These are phyloP conservation scores for Metarhizium anisopliae DNA, from an alignment of 2,329 filamentous ascomycete species.

Conservation along the genomic window DNA sequence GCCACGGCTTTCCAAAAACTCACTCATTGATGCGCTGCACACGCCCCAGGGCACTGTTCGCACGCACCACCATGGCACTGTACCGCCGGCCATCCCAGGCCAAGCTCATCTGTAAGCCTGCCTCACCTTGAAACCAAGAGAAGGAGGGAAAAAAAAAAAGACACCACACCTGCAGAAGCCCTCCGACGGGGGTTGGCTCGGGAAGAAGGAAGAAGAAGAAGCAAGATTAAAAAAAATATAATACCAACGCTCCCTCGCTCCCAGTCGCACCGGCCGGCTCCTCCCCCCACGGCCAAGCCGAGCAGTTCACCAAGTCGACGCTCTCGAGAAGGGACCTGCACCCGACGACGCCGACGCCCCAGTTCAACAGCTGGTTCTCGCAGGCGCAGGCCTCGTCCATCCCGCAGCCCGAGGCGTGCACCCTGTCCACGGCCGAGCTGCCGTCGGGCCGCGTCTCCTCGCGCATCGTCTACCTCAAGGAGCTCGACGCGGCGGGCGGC, in stretches of 20 bases:
- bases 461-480: conserved; percentile 89
- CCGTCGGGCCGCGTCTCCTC: conserved; percentile 78
- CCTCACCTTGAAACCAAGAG: neutral
- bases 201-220: neutral
- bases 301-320: conserved; percentile 60
- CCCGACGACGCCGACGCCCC: conserved; percentile 56
- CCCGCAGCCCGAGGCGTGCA: conserved; percentile 79
- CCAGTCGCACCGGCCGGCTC: conserved; percentile 56
- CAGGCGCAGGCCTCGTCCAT: conserved; percentile 53
- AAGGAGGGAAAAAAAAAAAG: neutral
- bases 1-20: neutral
- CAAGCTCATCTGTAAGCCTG: conserved; percentile 40
- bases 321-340: conserved; percentile 55
- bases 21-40: conserved; percentile 13
- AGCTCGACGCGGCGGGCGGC: conserved; percentile 64
- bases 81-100: conserved; percentile 19
- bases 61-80: conserved; percentile 33
- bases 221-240: no score
- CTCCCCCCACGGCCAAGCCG: conserved; percentile 53
- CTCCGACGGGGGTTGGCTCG: no score
- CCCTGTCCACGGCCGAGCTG: conserved; percentile 73
- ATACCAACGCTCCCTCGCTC: neutral
- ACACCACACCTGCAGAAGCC: neutral
- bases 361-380: conserved; percentile 88
- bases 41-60: conserved; percentile 10